These are phyloP conservation scores for Pleurozium schreberi DNA, from an alignment of 225 moss, liverwort and hornwort species.

Conservation along the genomic window DNA sequence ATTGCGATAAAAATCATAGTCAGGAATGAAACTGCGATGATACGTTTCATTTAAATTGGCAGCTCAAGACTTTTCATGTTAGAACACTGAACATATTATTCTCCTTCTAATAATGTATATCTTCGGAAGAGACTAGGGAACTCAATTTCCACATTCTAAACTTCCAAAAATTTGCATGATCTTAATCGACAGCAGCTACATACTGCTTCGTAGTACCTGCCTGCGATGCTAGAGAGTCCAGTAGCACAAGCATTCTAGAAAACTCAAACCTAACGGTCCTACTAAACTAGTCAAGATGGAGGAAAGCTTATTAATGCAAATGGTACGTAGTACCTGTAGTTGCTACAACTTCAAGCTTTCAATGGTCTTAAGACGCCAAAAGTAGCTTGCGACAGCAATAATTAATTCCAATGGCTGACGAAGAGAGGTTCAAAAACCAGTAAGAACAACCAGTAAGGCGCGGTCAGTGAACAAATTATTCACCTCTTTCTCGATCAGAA, in stretches of 20 bases:
- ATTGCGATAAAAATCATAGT: neutral
- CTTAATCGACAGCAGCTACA: neutral
- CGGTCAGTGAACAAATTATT: neutral
- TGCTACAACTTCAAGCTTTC: neutral
- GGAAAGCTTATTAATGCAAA: too few relatives aligned
- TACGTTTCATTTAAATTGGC: neutral
- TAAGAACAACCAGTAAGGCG: neutral
- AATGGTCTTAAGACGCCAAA: neutral
- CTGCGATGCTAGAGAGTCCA: neutral
- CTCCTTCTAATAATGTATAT: neutral
- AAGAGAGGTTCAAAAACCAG: neutral
- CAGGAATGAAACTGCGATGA: neutral
- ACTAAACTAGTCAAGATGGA: neutral
- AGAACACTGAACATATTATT: neutral
- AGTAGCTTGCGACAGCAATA: neutral
- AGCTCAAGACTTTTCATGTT: neutral
- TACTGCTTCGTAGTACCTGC: neutral
- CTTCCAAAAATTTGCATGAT: neutral
- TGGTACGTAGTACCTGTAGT: neutral
- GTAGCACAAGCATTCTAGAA: neutral
- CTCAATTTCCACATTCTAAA: neutral
- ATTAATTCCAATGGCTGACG: too few relatives aligned
- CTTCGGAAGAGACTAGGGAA: neutral
- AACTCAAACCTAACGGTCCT: neutral
- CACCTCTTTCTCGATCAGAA: neutral